Conservation (phyloP, 2,329 filamentous ascomycete genomes). For the Leptodontidium sp. region DNA sequence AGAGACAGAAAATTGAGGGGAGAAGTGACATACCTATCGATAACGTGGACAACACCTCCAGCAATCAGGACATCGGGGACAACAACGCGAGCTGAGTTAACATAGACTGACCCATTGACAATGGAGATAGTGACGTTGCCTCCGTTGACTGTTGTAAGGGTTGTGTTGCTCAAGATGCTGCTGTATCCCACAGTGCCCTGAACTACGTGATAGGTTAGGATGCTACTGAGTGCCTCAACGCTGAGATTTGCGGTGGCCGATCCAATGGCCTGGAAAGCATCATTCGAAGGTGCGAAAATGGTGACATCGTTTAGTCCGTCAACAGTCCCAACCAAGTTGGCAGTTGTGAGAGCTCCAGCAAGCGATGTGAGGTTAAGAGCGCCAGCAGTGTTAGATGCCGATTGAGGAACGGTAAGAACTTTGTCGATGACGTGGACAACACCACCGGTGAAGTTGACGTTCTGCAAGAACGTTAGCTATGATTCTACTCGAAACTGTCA, state of each 20-base stretch:
- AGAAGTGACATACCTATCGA: slow-evolving; percentile 53
- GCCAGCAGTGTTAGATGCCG: slow-evolving; percentile 46
- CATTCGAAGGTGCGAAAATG: slow-evolving; percentile 48
- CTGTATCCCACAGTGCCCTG: slow-evolving; percentile 43
- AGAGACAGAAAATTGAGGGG: neutral
- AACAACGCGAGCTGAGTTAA: slow-evolving; percentile 50
- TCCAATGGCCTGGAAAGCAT: slow-evolving; percentile 47
- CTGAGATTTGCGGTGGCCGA: slow-evolving; percentile 41
- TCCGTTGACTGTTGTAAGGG: slow-evolving; percentile 41
- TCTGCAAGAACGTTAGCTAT: slow-evolving; percentile 43
- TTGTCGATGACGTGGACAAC: slow-evolving; percentile 60
- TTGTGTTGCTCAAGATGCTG: slow-evolving; percentile 42
- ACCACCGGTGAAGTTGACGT: slow-evolving; percentile 59
- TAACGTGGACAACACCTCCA: slow-evolving; percentile 49
- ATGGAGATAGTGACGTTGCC: slow-evolving; percentile 45
- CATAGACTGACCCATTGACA: slow-evolving; percentile 48
- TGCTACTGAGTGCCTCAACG: slow-evolving; percentile 35
- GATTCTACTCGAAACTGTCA: neutral
- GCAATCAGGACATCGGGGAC: slow-evolving; percentile 47
- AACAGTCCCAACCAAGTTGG: slow-evolving; percentile 48
- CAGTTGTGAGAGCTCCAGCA: slow-evolving; percentile 45
- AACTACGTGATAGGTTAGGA: slow-evolving; percentile 48
- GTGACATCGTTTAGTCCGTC: slow-evolving; percentile 59
- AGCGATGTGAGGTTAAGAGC: slow-evolving; percentile 49
- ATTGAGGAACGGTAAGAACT: slow-evolving; percentile 55